Percentiles rank a stretch among this genome's conserved stretches.
phyloP scores from a whole-genome alignment of 345 rosid genomes.

The Microthlaspi erraticum region DNA sequence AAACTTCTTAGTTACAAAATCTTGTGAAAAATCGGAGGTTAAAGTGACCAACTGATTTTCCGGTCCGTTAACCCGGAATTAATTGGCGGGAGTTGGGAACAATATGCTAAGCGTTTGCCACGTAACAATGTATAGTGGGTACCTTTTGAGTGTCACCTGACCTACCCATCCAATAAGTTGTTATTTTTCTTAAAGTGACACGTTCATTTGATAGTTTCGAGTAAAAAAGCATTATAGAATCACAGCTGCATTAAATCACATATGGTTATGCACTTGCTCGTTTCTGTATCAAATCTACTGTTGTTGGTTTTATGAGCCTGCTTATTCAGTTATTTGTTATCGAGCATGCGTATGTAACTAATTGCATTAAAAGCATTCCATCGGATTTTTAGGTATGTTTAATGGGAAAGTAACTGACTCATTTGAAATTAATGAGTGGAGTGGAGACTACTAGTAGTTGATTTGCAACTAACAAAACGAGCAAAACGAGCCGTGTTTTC shows the following conservation, averaged over 20 bases:
- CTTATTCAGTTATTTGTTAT: constrained; percentile 2
- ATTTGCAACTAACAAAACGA: constrained; percentile 36
- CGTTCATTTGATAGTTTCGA: not conserved
- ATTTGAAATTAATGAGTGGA: constrained; percentile 17
- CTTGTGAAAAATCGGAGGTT: constrained; percentile 37
- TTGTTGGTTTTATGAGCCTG: constrained; percentile 3
- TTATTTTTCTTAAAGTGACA: not conserved
- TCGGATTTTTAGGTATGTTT: constrained; percentile 12
- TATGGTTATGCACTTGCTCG: not conserved
- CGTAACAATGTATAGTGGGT: constrained; percentile 16
- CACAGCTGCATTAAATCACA: not conserved
- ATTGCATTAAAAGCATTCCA: constrained; percentile 5
- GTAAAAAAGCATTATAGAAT: not conserved
- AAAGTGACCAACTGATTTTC: constrained; percentile 38
- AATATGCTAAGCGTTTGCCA: constrained; percentile 27
- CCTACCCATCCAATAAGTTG: constrained; percentile 25
- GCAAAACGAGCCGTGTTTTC: constrained; percentile 37
- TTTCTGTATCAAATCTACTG: constrained; percentile 3
- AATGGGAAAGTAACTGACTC: constrained; percentile 36
- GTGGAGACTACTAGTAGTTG: constrained; percentile 16
- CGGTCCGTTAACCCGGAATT: constrained; percentile 42
- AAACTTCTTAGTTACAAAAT: constrained; percentile 23
- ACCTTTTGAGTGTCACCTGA: constrained; percentile 37
- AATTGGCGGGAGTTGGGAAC: constrained; percentile 37
- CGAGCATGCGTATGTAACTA: not conserved